Base-by-base conservation (phyloP, 345 rosid genomes). In the Pugionium cornutum region DNA sequence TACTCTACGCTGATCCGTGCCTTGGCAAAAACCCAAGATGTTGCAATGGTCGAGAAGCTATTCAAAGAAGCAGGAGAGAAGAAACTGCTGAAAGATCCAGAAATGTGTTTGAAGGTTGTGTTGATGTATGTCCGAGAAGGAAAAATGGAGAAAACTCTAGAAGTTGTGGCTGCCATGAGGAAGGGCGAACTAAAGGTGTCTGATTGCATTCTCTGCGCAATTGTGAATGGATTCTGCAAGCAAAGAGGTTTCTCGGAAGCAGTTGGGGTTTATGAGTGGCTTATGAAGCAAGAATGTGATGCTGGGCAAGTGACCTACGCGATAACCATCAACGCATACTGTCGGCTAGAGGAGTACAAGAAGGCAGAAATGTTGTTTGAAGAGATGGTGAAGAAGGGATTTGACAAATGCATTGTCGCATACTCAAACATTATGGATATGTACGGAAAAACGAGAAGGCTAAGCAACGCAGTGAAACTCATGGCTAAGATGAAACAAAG, bases 251-350 rank as follows among this genome's bases (percentile, higher is more conserved):
- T 76, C 68, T 66, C 51, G 2, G 81, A 89, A 6, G 89, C 86
- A 0, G 75, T 80, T 4, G 58, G 9, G 47, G 82, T 79, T 48
- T 91, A 84, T 4, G 83, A 86, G 69, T 78, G 80, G 77, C 67
- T 86, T 62, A 31, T 73, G 37, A 68, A 62, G 10, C 74, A 69
- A 31, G 86, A 85, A 31, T 85, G 86, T 47, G 77, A 78, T 42
- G 95, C 96, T 0, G 98, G 98, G 26, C 98, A 91, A 63, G 96
- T 91, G 80, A 87, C 98, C 7, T 89, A 84, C 75, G 90, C 98
- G 2, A 85, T 85, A 1, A 78, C 74, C 4, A 84, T 91, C 62
- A 91, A 86, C 7, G 83, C 87, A 0, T 85, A 91, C 68, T 85
- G 78, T 67, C 80, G 87, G 1, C 58, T 75, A 9, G 86, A 83